Percentiles rank a stretch among this genome's conserved stretches.
Conservation (phyloP, 768 basidiomycete genomes). For the Chalciporus piperatus region DNA sequence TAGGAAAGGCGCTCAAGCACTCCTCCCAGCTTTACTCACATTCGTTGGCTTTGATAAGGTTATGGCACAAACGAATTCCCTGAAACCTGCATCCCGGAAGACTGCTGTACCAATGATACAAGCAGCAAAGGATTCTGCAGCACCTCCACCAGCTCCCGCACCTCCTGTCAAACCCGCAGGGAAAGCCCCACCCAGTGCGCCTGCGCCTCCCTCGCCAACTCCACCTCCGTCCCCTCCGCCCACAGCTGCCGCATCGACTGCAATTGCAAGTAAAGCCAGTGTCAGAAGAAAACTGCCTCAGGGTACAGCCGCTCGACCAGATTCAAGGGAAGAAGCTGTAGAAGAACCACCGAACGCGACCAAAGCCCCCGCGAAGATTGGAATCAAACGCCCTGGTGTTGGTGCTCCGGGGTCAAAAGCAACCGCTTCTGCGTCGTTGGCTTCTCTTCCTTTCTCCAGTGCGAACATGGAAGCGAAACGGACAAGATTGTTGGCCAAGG, state of each 20-base stretch:
- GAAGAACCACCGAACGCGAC: constrained; percentile 34
- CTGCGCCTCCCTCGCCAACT: constrained; percentile 46
- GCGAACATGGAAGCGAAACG: constrained; percentile 50
- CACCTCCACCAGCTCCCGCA: constrained; percentile 27
- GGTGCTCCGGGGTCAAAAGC: constrained; percentile 29
- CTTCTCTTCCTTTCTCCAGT: constrained; percentile 34
- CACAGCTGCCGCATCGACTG: constrained; percentile 26
- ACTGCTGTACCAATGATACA: constrained; percentile 88
- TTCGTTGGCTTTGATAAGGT: constrained; percentile 81
- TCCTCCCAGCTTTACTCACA: constrained; percentile 73
- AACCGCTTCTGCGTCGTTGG: constrained; percentile 31
- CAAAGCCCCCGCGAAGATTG: constrained; percentile 36
- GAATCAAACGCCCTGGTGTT: constrained; percentile 45
- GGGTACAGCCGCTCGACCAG: constrained; percentile 49
- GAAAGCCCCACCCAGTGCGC: constrained; percentile 25
- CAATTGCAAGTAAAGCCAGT: constrained; percentile 43
- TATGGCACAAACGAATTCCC: constrained; percentile 76
- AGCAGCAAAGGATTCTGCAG: constrained; percentile 58
- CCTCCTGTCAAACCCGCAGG: constrained; percentile 29
- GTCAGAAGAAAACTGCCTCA: constrained; percentile 73
- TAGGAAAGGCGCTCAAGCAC: constrained; percentile 82
- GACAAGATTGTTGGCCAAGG: constrained; percentile 60
- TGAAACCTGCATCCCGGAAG: constrained; percentile 89
- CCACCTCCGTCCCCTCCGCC: constrained; percentile 46
- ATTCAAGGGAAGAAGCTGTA: constrained; percentile 38